Percentiles rank a stretch among this genome's conserved stretches.
phyloP scores from a whole-genome alignment of 202 grass and related monocot genomes.

The Schoenoplectus tabernaemontani region DNA sequence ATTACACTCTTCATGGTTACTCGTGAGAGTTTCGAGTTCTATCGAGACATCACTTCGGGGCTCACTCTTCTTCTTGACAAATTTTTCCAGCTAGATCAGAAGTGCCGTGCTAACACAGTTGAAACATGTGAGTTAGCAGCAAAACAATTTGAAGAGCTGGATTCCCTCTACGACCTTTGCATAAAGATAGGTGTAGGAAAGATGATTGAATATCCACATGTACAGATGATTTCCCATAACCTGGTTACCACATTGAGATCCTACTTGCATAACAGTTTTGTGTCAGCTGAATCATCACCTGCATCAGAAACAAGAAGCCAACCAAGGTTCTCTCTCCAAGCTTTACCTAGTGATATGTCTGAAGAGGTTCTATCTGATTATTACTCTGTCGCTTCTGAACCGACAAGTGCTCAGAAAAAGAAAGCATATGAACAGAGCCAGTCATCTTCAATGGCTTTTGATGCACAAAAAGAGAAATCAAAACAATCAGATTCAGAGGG shows the following conservation, averaged over 20 bases:
- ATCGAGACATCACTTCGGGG: slow-evolving; percentile 26
- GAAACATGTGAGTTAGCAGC: background rate
- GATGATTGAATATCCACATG: slow-evolving; percentile 29
- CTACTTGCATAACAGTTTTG: slow-evolving; percentile 4
- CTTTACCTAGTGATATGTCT: background rate
- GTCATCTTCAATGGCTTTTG: background rate
- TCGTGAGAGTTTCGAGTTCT: slow-evolving; percentile 34
- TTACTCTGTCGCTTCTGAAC: background rate
- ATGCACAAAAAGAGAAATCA: background rate
- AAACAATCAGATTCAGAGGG: background rate
- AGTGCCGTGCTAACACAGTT: slow-evolving; percentile 13
- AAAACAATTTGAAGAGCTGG: slow-evolving; percentile 37
- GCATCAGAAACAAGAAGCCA: background rate
- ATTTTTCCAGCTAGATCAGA: slow-evolving; percentile 30
- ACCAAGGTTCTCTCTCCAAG: slow-evolving; percentile 16
- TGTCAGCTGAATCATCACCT: background rate
- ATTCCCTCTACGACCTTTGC: slow-evolving; percentile 29
- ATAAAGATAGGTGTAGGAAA: slow-evolving; percentile 31
- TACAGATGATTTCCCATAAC: slow-evolving; percentile 24
- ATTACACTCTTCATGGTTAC: slow-evolving; percentile 27
- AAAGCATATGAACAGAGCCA: background rate
- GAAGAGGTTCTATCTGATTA: background rate
- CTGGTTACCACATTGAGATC: slow-evolving; percentile 26
- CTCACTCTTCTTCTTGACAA: slow-evolving; percentile 34
- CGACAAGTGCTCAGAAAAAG: background rate